Evolutionary conservation across 176 grass and related monocot species (phyloP).

Genomic region (Oryza officinalis): DNA sequence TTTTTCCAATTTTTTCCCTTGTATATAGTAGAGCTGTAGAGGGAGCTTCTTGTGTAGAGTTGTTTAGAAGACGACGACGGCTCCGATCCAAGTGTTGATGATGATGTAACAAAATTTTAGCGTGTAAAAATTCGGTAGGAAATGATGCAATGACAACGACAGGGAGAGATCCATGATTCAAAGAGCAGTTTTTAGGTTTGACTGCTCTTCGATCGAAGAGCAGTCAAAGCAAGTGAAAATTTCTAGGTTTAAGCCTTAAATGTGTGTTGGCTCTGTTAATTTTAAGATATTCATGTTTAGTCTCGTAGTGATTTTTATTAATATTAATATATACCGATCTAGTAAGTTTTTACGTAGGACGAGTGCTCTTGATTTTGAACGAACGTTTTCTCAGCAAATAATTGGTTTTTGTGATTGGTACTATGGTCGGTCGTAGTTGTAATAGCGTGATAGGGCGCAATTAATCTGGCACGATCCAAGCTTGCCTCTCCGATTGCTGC

Average conservation of each 20-base stretch:
- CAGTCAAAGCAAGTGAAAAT: background rate
- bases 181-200: slow-evolving; percentile 19
- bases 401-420: background rate
- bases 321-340: too few species aligned
- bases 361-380: background rate
- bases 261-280: too few species aligned
- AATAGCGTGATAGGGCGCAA: background rate
- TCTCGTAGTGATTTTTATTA: too few species aligned
- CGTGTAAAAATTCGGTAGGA: slow-evolving; percentile 11
- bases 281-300: too few species aligned
- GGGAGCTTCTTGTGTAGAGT: background rate
- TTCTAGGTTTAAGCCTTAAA: too few species aligned
- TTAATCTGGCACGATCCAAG: background rate
- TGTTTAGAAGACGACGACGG: background rate
- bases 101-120: slow-evolving; percentile 31
- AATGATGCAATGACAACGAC: background rate
- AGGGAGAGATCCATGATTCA: background rate
- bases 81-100: slow-evolving; percentile 6
- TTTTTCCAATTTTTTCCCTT: background rate
- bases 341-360: background rate
- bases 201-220: too few species aligned
- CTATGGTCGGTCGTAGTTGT: background rate
- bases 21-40: slow-evolving; percentile 25
- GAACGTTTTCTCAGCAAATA: too few species aligned
- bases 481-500: too few species aligned